A percentile compares a stretch with the other conserved stretches of the same genome.
These are phyloP conservation scores for Dillenia suffruticosa DNA, from an alignment of 164 flowering plant genomes.

Conservation along the genomic window DNA sequence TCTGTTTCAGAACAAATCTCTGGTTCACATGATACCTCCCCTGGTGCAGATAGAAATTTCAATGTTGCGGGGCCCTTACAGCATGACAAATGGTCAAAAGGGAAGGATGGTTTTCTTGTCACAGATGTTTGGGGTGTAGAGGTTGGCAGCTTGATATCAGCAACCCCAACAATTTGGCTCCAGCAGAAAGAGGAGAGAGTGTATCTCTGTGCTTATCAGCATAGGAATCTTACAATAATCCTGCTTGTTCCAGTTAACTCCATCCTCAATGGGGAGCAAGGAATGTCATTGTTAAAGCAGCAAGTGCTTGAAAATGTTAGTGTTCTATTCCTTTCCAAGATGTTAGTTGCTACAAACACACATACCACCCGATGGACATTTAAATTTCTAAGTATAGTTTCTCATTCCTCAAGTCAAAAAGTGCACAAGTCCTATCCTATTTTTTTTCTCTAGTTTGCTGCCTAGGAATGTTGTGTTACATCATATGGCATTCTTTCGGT, in stretches of 20 bases:
- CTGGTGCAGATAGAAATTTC: constrained; percentile 33
- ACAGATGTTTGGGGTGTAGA: constrained; percentile 76
- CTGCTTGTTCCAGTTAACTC: constrained; percentile 73
- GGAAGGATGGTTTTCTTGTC: constrained; percentile 85
- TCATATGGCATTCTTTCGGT: too few species aligned
- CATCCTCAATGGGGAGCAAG: constrained; percentile 65
- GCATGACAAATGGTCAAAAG: constrained; percentile 76
- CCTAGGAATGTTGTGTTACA: too few species aligned
- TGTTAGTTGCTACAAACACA: background rate
- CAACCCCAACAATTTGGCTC: constrained; percentile 71
- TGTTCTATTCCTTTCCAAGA: constrained; percentile 9
- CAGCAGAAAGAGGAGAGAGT: constrained; percentile 71
- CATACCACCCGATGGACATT: too few species aligned
- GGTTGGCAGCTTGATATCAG: constrained; percentile 30
- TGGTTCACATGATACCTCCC: constrained; percentile 46
- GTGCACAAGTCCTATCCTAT: too few species aligned
- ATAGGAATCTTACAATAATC: constrained; percentile 68
- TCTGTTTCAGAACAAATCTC: constrained; percentile 36
- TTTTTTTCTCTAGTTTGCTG: too few species aligned
- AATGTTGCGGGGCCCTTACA: constrained; percentile 65
- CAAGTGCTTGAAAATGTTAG: constrained; percentile 88
- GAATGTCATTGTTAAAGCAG: constrained; percentile 68
- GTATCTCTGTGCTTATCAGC: constrained; percentile 80
- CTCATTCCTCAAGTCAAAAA: too few species aligned
- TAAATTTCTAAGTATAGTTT: too few species aligned